Evolutionary conservation across 345 rosid genomes (phyloP), one percentile per base, ranked within the genome.

Genomic region (Linum usitatissimum): DNA sequence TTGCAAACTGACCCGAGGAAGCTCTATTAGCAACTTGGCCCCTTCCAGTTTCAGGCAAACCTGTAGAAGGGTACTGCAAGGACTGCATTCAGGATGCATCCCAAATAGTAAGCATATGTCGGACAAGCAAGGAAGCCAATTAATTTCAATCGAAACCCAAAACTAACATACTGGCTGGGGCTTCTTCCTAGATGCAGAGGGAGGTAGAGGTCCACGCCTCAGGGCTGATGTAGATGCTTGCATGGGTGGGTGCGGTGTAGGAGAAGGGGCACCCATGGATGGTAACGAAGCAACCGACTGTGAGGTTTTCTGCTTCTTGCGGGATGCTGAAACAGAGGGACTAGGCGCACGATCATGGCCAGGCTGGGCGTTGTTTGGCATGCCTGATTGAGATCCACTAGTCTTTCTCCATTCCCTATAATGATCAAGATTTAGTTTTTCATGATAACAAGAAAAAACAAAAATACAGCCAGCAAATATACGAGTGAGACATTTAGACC

Each of bases 351-450:
- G 73, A 60, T 88, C 92, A 58, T 79, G 89, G 70, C 80, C 75
- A 61, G 86, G 76, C 71, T 76, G 95, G 38, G 91, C 75, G 13
- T 72, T 69, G 69, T 81, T 83, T 36, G 73, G 86, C 77, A 76
- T 71, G 65, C 91, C 83, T 60, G 89, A 72, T 65, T 80, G 97
- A 67, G 76, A 67, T 60, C 81, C 95, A 68, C 72, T 78, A 49
- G 68, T 78, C 76, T 83, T 87, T 80, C 98, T 87, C 98, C 98
- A 92, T 71, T 89, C 98, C 82, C 98, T 92, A 72, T 61, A 55
- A 66, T 70, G 61, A 77, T 57, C 28, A 67, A 59, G 40, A 48
- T 68, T 71, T 60, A 58, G 30, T 57, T 61, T 23, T 57, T 67
- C 73, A 20, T 30, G 66, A 54, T 72, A 68, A 66, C 28, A 23